These are phyloP conservation scores for Pseudogymnoascus sp. DNA, from an alignment of 2,329 filamentous ascomycete species.

Conservation along the genomic window DNA sequence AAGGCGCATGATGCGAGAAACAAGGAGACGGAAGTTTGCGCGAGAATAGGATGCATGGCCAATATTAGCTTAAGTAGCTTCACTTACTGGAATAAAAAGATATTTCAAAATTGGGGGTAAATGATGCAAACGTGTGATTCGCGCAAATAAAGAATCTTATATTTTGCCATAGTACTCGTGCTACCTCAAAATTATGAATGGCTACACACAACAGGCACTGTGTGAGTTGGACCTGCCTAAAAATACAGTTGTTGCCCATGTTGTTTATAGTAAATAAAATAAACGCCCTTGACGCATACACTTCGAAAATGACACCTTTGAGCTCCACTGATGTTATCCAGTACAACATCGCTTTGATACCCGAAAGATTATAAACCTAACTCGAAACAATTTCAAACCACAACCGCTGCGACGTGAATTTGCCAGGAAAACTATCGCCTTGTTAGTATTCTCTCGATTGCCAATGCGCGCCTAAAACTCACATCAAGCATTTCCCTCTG, in stretches of 20 bases:
- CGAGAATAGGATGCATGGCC: neutral
- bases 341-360: neutral
- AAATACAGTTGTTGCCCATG: neutral
- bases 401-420: neutral
- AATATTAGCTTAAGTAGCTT: neutral
- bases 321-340: neutral
- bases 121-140: neutral
- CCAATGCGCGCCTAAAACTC: neutral
- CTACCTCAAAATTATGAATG: neutral
- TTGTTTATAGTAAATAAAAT: too few species aligned
- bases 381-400: neutral
- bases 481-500: neutral
- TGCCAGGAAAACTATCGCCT: neutral
- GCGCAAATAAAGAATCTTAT: neutral
- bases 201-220: neutral
- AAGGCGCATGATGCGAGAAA: neutral
- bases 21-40: neutral
- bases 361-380: neutral
- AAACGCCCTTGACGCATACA: too few species aligned
- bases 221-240: neutral
- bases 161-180: neutral
- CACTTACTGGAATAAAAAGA: neutral
- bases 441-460: neutral
- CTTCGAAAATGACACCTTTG: neutral
- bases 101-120: neutral